Base-by-base conservation (phyloP, 2,329 filamentous ascomycete genomes). In the Neonectria magnoliae region DNA sequence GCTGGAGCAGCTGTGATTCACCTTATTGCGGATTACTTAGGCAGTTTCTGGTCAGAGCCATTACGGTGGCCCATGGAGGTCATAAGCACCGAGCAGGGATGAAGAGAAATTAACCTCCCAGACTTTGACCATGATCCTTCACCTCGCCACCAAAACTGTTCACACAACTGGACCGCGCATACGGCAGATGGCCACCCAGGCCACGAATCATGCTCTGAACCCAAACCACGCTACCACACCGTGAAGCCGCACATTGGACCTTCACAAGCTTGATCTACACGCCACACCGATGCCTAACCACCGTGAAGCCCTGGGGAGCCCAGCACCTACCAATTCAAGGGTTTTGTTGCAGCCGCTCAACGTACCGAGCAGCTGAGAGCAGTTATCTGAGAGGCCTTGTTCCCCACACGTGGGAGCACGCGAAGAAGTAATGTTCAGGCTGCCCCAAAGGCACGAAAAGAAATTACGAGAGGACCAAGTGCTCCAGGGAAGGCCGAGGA, bases 41-140 rank as follows among this genome's bases (percentile, higher is more conserved):
- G 79, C 3, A 67, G 56, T 18, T 76, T 76, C 18, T 80, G 78
- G 78, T 69, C 72, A n/a, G 70, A 76, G 7, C 68, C 73, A 5
- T 62, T 80, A 68, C 60, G 65, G 1, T 80, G 78, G 78, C 79
- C 79, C 1, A 57, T 79, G 6, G 69, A 75, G 27, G 73, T 75
- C n/a, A 45, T 79, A 10, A 65, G 68, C 9, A 71, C 47, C 4
- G 73, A 78, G 38, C 68, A 68, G 57, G 71, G 70, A 33, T 76
- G 65, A 73, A 36, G 8, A 16, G 11, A 8, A 25, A 4, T 10
- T 3, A 9, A 55, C 22, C 8, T 5, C 22, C 27, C 9, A 25
- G 20, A 36, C 9, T 42, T 36, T 41, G 13, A n/a, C 18, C 5
- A 56, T 11, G 10, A 13, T 29, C 9, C 25, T 45, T 7, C n/a